Evolutionary conservation across 495 filamentous ascomycete species (phyloP).

Genomic region (Articulospora tetracladia): DNA sequence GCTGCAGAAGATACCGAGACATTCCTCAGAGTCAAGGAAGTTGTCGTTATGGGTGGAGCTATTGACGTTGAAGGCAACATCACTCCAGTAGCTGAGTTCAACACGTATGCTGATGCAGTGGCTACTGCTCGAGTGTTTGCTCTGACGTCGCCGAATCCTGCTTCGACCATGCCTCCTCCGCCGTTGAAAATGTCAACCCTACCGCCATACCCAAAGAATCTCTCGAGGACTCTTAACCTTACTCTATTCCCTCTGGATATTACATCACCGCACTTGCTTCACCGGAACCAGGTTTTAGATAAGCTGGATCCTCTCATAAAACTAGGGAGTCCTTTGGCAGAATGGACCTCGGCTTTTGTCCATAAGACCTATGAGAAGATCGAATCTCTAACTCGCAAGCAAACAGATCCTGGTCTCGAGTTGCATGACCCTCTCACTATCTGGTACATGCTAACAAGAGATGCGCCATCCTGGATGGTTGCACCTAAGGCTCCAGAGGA

Average conservation of each 20-base stretch:
- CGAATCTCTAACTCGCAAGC: constrained; percentile 52
- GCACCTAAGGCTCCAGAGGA: constrained; percentile 51
- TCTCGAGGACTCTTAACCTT: constrained; percentile 65
- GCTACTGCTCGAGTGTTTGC: constrained; percentile 88
- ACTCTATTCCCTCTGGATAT: constrained; percentile 87
- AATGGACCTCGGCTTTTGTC: constrained; percentile 80
- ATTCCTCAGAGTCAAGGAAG: constrained; percentile 83
- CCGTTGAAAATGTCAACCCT: constrained; percentile 42
- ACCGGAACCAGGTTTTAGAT: constrained; percentile 52
- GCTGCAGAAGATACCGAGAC: constrained; percentile 80
- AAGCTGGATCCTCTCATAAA: constrained; percentile 44
- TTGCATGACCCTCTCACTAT: constrained; percentile 88
- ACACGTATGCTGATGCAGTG: constrained; percentile 74
- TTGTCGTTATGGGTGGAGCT: constrained; percentile 97
- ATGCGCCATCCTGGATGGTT: constrained; percentile 46
- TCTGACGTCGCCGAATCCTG: constrained; percentile 75
- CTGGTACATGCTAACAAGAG: constrained; percentile 73
- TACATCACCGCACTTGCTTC: constrained; percentile 70
- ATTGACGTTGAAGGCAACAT: constrained; percentile 75
- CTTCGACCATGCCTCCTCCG: constrained; percentile 61
- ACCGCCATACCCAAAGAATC: constrained; percentile 61
- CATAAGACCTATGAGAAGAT: constrained; percentile 72
- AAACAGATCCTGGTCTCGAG: constrained; percentile 54
- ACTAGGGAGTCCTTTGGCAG: constrained; percentile 70
- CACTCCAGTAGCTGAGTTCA: constrained; percentile 80